These are phyloP conservation scores for Fistulifera solaris DNA, from an alignment of 108 stramenopile species.

Conservation along the genomic window DNA sequence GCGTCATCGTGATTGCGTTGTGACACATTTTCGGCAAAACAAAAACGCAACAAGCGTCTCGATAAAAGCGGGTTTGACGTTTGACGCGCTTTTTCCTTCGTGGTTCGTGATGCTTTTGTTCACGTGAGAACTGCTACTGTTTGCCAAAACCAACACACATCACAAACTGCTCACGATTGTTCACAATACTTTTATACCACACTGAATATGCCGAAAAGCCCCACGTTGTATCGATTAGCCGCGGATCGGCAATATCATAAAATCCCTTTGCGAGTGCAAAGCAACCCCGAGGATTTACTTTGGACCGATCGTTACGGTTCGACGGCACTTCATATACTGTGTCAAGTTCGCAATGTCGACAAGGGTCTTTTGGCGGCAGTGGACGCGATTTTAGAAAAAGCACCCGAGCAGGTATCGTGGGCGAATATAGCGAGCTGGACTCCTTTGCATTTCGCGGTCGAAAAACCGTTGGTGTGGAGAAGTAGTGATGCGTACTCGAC, in stretches of 20 bases:
- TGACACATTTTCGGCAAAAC: no score
- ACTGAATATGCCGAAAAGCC: constrained; percentile 13
- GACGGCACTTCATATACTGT: constrained; percentile 25
- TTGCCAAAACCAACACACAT: no score
- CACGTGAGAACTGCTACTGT: no score
- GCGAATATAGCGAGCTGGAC: constrained; percentile 23
- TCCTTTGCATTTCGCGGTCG: constrained; percentile 28
- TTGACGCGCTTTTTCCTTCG: no score
- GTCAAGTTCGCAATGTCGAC: constrained; percentile 13
- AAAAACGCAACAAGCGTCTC: no score
- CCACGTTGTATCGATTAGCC: constrained; percentile 24
- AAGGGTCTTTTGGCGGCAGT: constrained; percentile 15
- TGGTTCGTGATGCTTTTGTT: no score
- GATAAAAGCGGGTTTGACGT: no score
- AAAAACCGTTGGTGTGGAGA: constrained; percentile 10
- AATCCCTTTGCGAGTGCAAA: constrained; percentile 8
- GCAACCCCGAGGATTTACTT: constrained; percentile 14
- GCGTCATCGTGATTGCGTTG: no score
- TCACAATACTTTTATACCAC: no score
- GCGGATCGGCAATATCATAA: constrained; percentile 14
- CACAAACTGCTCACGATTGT: no score
- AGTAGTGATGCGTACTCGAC: background rate
- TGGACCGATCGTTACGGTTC: constrained; percentile 27
- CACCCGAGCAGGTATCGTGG: constrained; percentile 10
- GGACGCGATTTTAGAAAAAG: constrained; percentile 12